These are phyloP conservation scores for Boletus fagicola DNA, from an alignment of 768 basidiomycete species.

Conservation along the genomic window DNA sequence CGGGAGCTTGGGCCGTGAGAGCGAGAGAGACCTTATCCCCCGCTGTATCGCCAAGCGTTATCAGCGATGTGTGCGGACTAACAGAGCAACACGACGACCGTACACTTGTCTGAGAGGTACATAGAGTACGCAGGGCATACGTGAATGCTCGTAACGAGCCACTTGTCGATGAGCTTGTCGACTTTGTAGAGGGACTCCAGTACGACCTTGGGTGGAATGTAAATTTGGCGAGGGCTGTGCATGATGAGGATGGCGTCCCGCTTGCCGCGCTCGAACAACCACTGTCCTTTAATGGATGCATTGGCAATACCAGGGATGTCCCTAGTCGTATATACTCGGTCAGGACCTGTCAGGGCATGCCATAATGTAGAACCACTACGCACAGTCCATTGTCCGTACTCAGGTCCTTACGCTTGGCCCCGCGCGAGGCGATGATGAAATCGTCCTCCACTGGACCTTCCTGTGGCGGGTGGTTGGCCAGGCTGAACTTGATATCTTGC, in stretches of 20 bases:
- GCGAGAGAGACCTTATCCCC: constrained; percentile 24
- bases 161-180: constrained; percentile 27
- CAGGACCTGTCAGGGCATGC: not conserved
- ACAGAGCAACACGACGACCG: not conserved
- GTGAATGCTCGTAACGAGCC: constrained; percentile 32
- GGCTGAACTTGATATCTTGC: constrained; percentile 6
- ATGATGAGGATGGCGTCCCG: constrained; percentile 35
- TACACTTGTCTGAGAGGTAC: constrained; percentile 32
- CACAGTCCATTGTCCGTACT: constrained; percentile 18
- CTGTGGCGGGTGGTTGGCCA: constrained; percentile 19
- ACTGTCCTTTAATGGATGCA: constrained; percentile 32
- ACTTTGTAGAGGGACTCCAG: constrained; percentile 28
- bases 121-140: constrained; percentile 34
- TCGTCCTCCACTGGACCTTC: constrained; percentile 21
- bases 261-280: constrained; percentile 28
- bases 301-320: constrained; percentile 19
- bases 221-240: constrained; percentile 27
- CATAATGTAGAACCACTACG: not conserved
- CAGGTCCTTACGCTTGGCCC: constrained; percentile 10
- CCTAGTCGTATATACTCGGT: not conserved
- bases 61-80: not conserved
- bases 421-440: constrained; percentile 24
- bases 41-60: constrained; percentile 6
- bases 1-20: constrained; percentile 14
- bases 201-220: constrained; percentile 18